Evolutionary conservation across 1,284 basidiomycete genomes (phyloP), one percentile per base, ranked within the genome.

Genomic region (Rhodotorula sp.): DNA sequence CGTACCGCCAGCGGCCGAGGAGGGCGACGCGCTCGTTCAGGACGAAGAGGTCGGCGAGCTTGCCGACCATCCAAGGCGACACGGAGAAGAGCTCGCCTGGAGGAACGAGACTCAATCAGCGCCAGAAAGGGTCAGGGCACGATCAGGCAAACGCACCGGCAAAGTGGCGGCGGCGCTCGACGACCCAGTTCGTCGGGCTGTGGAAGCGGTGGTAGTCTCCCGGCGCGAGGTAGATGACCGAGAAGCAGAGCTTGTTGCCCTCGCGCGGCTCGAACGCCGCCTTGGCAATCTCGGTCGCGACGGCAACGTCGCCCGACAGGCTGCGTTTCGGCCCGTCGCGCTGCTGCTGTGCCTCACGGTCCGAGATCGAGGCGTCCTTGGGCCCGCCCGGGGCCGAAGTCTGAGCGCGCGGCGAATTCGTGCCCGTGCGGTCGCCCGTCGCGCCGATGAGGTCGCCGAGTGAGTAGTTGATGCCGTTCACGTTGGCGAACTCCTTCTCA

Each of bases 151-250:
- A 81, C 85, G 44, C 57, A 85, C 94, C 95, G 53, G 93, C 89
- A 81, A 99, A 99, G 82, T 99, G 96, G 45, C 96, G 84, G 67
- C 96, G 85, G 78, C 92, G 90, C 84, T 99, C 95, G 34, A 97
- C 97, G 12, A 99, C 93, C 97, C 96, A 98, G 8, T 91, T 90
- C 4, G 92, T 89, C 0, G 97, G 95, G 73, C 89, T 91, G 83
- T 99, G 96, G 87, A 97, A 99, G 52, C 94, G 89, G 80, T 99
- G 96, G 81, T 99, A 99, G 82, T 99, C 97, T 1, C 97, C 97
- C 0, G 96, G 96, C 1, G 96, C 96, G 66, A 99, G 90, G 83
- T 99, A 99, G 76, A 99, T 90, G 78, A 99, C 96, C 58, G 90
- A 85, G 82, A 98, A 99, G 84, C 89, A 96, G 52, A 98, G 87